Base-by-base conservation (phyloP, 768 basidiomycete species). In the Zangia roseola region DNA sequence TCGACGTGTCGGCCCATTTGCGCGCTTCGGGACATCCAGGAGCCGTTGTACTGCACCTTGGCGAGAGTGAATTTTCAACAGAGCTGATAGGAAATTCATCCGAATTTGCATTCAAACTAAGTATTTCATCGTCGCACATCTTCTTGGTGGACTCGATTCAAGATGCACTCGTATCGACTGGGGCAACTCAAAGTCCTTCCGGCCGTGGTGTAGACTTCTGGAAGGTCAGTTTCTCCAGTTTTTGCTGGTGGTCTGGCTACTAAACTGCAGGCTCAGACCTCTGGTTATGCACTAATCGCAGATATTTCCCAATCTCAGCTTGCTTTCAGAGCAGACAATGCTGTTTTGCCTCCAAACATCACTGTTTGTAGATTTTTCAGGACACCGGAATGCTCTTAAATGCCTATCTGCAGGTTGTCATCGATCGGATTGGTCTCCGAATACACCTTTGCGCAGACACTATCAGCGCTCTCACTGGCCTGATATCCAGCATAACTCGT, bases 401-500 rank as follows among this genome's bases (percentile, higher is more conserved):
- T 31, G 26, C 41, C 21, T 33, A 17, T 39, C 13, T 24, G 35
- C 45, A 91, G 90, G 67, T 88, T 20, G 57, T 69, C n/a, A 63
- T 88, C 21, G 74, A 82, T 43, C 74, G 69, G 13, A 68, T 82
- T 30, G 70, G 69, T 16, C 64, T 91, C 5, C 75, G 75, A 34
- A 55, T 90, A 37, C 84, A 87, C 61, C 72, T 91, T 21, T 91
- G 88, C 60, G 90, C 91, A 10, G 91, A 93, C 64, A 88, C 89
- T 1, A 67, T 86, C 46, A 67, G 73, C 7, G 79, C 81, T 1
- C 66, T 92, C 24, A 70, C 76, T 1, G 73, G 76, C 5, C 81
- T 91, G 58, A 73, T 76, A 26, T 64, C 70, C 20, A 81, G 84
- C 58, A 55, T 88, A 43, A 64, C 67, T 2, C 68, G 73, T n/a